phyloP scores from a whole-genome alignment of 2,329 filamentous ascomycete species.

The Penicillium corylophilum region DNA sequence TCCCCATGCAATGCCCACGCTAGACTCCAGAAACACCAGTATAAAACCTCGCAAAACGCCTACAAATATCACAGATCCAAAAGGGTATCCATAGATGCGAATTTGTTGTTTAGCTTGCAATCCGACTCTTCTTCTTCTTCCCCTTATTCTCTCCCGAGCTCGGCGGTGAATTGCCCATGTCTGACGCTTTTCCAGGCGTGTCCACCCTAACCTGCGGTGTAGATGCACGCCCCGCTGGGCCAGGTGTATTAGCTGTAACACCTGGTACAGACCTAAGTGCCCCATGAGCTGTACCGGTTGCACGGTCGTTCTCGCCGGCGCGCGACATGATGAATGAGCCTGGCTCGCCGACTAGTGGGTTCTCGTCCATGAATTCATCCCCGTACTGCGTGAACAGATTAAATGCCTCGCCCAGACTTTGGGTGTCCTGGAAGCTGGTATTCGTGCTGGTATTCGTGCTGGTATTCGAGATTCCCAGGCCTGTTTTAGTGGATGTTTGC shows the following conservation, averaged over 20 bases:
- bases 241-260: conserved; percentile 9
- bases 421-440: conserved; percentile 36
- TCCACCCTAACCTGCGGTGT: conserved; percentile 37
- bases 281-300: conserved; percentile 20
- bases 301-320: conserved; percentile 28
- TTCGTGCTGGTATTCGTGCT: conserved; percentile 25
- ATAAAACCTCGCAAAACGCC: conserved; percentile 1
- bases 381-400: conserved; percentile 54
- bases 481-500: conserved; percentile 24
- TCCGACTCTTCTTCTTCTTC: conserved; percentile 38
- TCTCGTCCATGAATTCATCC: conserved; percentile 65
- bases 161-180: conserved; percentile 34
- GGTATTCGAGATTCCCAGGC: conserved; percentile 24
- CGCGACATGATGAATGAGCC: conserved; percentile 60
- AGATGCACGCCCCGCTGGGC: conserved; percentile 18
- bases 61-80: background rate
- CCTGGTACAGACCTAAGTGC: conserved; percentile 10
- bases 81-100: conserved; percentile 25
- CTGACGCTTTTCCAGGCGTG: conserved; percentile 30
- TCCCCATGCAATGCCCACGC: background rate
- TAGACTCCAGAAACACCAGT: background rate
- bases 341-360: conserved; percentile 61
- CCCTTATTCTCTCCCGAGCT: conserved; percentile 37
- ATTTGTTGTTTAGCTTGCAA: conserved; percentile 23
- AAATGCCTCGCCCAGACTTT: conserved; percentile 50